Evolutionary conservation across 208 protist species (phyloP).

Genomic region (Wallacemonas collosoma): DNA sequence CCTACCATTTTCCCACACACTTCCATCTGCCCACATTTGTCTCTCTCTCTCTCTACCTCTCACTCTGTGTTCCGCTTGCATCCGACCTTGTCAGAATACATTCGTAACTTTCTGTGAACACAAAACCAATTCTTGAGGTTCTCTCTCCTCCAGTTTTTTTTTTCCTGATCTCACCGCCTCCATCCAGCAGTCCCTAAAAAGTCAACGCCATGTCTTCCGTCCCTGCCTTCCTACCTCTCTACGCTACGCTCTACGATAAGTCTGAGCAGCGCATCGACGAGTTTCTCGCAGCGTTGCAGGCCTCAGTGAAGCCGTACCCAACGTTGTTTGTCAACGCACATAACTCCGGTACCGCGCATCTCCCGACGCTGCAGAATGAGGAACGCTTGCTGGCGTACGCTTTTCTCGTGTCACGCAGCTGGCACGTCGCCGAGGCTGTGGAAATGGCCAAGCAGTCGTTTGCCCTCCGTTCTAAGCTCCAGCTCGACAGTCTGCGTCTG

Average conservation of each 20-base stretch:
- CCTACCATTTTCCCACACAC: no score
- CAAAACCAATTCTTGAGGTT: no score
- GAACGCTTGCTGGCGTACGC: constrained; percentile 28
- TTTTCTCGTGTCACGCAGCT: constrained; percentile 21
- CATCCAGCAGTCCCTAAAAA: not conserved
- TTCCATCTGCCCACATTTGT: no score
- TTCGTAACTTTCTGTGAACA: no score
- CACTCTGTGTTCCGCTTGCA: no score
- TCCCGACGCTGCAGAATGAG: constrained; percentile 28
- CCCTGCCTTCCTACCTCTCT: constrained; percentile 14
- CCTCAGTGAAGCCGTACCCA: constrained; percentile 22
- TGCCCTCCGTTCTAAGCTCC: constrained; percentile 12
- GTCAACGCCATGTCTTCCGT: not conserved
- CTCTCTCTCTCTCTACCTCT: no score
- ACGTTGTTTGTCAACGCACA: constrained; percentile 5
- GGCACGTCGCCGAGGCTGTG: constrained; percentile 29
- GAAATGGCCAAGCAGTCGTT: constrained; percentile 20
- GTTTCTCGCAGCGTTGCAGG: constrained; percentile 11
- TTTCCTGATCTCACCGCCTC: no score
- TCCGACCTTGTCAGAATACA: no score
- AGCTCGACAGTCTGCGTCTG: constrained; percentile 21
- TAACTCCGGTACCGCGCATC: constrained; percentile 15
- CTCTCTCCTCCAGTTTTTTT: no score
- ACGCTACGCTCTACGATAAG: constrained; percentile 24
- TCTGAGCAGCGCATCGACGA: constrained; percentile 27